Conservation (phyloP, 345 rosid genomes). For the Eucalyptus sp. region DNA sequence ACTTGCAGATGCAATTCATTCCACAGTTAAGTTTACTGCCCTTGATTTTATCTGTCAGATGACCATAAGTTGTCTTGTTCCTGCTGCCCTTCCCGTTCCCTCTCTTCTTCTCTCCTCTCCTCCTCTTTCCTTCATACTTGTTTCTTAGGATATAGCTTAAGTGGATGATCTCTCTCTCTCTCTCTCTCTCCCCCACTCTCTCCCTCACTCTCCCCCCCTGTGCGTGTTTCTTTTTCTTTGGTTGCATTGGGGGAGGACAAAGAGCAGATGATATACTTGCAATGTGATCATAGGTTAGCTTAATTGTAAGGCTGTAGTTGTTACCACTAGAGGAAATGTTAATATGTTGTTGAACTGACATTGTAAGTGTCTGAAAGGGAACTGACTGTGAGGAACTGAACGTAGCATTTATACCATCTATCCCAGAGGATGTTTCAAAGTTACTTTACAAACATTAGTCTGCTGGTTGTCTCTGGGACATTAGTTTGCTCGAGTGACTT, state of each 20-base stretch:
- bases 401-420: neutral
- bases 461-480: neutral
- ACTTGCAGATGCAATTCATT: neutral
- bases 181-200: neutral
- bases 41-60: neutral
- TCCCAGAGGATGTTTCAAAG: neutral
- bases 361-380: neutral
- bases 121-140: neutral
- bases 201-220: rapidly evolving
- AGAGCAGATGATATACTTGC: neutral
- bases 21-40: neutral
- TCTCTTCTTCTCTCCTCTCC: neutral
- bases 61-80: neutral
- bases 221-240: neutral
- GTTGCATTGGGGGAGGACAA: neutral
- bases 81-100: neutral
- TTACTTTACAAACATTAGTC: neutral
- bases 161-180: neutral
- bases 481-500: neutral
- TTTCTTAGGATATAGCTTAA: neutral
- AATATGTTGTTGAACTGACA: neutral
- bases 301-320: neutral
- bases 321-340: neutral
- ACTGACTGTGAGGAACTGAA: neutral
- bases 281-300: neutral